A percentile compares a stretch with the other conserved stretches of the same genome.
phyloP scores from a whole-genome alignment of 2,329 filamentous ascomycete species.

The Xylariaceae sp. region DNA sequence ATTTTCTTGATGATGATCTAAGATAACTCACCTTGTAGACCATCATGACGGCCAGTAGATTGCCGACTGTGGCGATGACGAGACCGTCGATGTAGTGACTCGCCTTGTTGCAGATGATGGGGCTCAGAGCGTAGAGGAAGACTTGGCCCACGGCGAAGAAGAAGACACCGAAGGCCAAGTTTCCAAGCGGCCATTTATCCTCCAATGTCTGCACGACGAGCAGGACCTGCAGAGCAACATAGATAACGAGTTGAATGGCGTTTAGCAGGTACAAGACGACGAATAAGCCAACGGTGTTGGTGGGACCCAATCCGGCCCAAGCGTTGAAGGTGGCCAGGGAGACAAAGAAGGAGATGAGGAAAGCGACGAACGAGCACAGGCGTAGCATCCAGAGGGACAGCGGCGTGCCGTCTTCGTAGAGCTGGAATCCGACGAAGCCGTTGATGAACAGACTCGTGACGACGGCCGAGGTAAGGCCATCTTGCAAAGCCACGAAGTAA shows the following conservation, averaged over 20 bases:
- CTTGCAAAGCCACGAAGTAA: conserved; percentile 87
- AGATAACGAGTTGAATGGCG: conserved; percentile 79
- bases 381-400: conserved; percentile 92
- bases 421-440: conserved; percentile 95
- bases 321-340: conserved; percentile 89
- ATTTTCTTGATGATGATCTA: background rate
- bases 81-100: conserved; percentile 92
- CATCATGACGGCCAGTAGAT: conserved; percentile 97
- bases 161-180: conserved; percentile 84
- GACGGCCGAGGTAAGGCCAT: conserved; percentile 77
- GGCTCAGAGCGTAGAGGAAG: conserved; percentile 84
- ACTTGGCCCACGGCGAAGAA: conserved; percentile 93
- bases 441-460: conserved; percentile 91
- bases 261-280: conserved; percentile 90
- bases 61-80: conserved; percentile 92
- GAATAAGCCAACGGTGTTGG: conserved; percentile 84
- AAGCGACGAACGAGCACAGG: conserved; percentile 72
- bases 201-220: conserved; percentile 86
- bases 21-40: conserved; percentile 75
- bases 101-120: conserved; percentile 75
- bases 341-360: conserved; percentile 80
- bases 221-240: conserved; percentile 81
- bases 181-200: conserved; percentile 91
- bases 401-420: conserved; percentile 95
- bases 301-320: conserved; percentile 80